Base-by-base conservation (phyloP, 2,329 filamentous ascomycete species). In the Paecilomyces dactylethromorphus region DNA sequence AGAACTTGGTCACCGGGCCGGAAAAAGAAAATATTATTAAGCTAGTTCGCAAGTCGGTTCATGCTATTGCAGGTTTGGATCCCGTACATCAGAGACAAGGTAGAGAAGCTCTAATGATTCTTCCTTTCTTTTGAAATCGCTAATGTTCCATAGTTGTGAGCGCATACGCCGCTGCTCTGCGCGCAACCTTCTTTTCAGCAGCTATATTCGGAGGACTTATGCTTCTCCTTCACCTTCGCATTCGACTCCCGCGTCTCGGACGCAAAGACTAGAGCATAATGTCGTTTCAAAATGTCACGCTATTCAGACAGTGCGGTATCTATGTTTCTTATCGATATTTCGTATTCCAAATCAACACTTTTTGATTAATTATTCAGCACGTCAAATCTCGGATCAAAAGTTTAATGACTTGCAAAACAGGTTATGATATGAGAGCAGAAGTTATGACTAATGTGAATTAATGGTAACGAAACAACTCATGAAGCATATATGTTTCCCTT, bases 1-100 rank as follows among this genome's bases (percentile, higher is more conserved):
- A 82, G 3, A 62, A 69, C 11, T 79, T 82, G 33, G 86, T 92
- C 8, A 79, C 78, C 0, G 87, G 85, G 0, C 76, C 78, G 0
- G 77, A 85, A 24, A 88, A 86, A 66, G 77, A 79, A 0, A 74
- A 80, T 53, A 76, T 81, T 45, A 81, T 83, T 58, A 62, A 73
- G n/a, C 71, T 73, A 13, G 80, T 82, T 21, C 78, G 81, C 51
- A 78, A 78, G 63, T 82, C 80, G 3, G 78, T 83, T 26, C 74
- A 74, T 31, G 76, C 77, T 22, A 81, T 83, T 57, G 66, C 68
- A n/a, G 68, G 74, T 3, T 67, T 83, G 26, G 75, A 79, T 59
- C 68, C 74, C 12, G 64, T 76, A 35, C 78, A 81, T 64, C 78
- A 76, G 61, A 66, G 66, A 39, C 74, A 83, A 76, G 81, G 80